Evolutionary conservation across 75 land plant species (phyloP).

Genomic region (Cryptomeria japonica): DNA sequence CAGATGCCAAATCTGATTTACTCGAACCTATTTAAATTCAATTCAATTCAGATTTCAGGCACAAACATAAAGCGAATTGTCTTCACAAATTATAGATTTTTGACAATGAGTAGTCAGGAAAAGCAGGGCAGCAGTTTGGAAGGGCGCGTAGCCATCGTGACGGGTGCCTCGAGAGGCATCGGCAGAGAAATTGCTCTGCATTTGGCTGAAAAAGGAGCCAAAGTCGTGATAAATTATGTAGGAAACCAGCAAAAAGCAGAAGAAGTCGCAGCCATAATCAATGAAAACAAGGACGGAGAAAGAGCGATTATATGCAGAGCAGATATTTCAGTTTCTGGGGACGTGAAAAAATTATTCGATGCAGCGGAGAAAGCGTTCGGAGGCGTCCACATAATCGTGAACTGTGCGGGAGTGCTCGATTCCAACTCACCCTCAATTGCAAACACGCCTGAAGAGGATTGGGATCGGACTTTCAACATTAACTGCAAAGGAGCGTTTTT

Average conservation of each 20-base stretch:
- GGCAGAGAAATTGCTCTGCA: conserved; percentile 47
- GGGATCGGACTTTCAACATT: conserved; percentile 42
- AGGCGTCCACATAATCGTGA: conserved; percentile 53
- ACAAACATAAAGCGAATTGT: no score
- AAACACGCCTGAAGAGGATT: conserved; percentile 33
- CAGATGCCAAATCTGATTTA: no score
- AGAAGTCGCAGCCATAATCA: conserved; percentile 27
- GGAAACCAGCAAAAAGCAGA: conserved; percentile 34
- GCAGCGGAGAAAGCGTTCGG: conserved; percentile 41
- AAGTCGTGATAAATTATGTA: conserved; percentile 43
- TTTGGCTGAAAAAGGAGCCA: conserved; percentile 55
- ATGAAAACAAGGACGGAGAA: neutral
- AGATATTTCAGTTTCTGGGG: conserved; percentile 44
- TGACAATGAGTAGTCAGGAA: no score
- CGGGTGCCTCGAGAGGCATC: conserved; percentile 63
- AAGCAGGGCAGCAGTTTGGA: conserved; percentile 13
- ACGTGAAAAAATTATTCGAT: conserved; percentile 70
- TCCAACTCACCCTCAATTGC: conserved; percentile 27
- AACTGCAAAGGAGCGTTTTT: conserved; percentile 1
- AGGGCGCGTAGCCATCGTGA: conserved; percentile 55
- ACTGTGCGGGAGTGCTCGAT: conserved; percentile 52
- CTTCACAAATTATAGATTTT: no score
- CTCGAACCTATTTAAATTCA: no score
- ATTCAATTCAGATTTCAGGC: no score
- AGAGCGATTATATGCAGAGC: conserved; percentile 50